Base-by-base conservation (phyloP, 1,139 yeast genomes). In the Blastobotrys petasosporus region DNA sequence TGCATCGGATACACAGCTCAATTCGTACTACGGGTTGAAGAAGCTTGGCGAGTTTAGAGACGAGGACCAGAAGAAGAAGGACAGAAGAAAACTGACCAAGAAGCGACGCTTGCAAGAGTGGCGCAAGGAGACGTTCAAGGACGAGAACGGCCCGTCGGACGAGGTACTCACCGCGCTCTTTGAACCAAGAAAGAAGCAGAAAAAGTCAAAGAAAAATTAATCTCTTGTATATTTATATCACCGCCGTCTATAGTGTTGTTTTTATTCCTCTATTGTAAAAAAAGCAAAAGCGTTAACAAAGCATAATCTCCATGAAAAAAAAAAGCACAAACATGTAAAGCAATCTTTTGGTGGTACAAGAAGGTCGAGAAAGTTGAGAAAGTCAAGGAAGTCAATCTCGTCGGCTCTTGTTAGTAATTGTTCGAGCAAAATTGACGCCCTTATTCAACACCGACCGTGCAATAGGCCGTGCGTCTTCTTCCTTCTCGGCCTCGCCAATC, bases 11-110 rank as follows among this genome's bases (percentile, higher is more conserved):
- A 74, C 76, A 51, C 85, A 84, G 45, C 74, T 94, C 64, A 92
- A 92, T 65, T 81, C 79, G 47, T 88, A 73, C 60, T 82, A 87
- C 51, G 94, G 97, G 11, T 70, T 94, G 56, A 92, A 92, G 70
- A 90, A 90, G 64, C 80, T 92, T 57, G 97, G 97, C 0, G 92
- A 97, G 25, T 94, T 85, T 64, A 78, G 97, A 62, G 79, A 88
- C 20, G 76, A 77, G 52, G 95, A 86, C 49, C 73, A 76, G 56
- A 74, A 81, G 54, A 68, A 75, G 56, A 86, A 82, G 63, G 98
- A 94, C 63, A 84, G 80, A 65, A 75, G 94, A 61, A 86, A 87
- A 68, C 85, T 77, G 50, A 79, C 90, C 36, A 92, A 90, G 73
- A 80, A 82, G 69, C 84, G 78, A 67, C 77, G 94, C 56, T 68